Evolutionary conservation across 495 filamentous ascomycete species (phyloP), one percentile per base, ranked within the genome.

Genomic region (Xylaria sp.): DNA sequence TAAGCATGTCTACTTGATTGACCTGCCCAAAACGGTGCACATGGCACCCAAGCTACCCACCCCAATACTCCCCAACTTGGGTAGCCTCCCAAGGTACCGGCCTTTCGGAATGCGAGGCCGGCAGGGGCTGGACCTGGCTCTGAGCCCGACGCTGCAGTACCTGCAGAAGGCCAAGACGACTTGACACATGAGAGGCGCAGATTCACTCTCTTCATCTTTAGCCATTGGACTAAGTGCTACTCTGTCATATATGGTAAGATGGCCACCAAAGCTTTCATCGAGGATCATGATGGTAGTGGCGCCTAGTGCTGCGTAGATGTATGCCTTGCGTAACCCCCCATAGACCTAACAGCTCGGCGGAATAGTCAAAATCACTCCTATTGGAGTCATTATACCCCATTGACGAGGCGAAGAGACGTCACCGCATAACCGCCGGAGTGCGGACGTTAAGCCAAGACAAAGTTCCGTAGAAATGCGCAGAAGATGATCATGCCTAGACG

Each of bases 121-220:
- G 80, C 79, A 26, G 75, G 72, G 29, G 63, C 68, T 35, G 59
- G 72, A 21, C 21, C 72, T 44, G 73, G 50, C 55, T 67, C 74
- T 44, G 46, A 80, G 81, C 67, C 80, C 83, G 26, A 78, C 84
- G 26, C 80, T 84, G 74, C 84, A 81, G 73, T 83, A 84, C 66
- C 83, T 82, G 5, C 82, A 88, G 52, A 84, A 81, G 55, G 87
- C 79, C 35, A 79, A 81, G 72, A 72, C 41, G 63, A 55, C 3
- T 29, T 68, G 55, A 74, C 70, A 68, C 19, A 65, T 59, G 74
- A 74, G 33, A 74, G 50, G 59, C 77, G 80, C 19, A 82, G 78
- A 76, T 90, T 90, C 79, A 89, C 90, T 29, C 88, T 91, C 5
- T 84, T 91, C 76, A 80, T 92, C 50, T 92, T 93, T 78, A 90